phyloP scores from a whole-genome alignment of 2,329 filamentous ascomycete genomes.

The Purpureocillium lavendulum region DNA sequence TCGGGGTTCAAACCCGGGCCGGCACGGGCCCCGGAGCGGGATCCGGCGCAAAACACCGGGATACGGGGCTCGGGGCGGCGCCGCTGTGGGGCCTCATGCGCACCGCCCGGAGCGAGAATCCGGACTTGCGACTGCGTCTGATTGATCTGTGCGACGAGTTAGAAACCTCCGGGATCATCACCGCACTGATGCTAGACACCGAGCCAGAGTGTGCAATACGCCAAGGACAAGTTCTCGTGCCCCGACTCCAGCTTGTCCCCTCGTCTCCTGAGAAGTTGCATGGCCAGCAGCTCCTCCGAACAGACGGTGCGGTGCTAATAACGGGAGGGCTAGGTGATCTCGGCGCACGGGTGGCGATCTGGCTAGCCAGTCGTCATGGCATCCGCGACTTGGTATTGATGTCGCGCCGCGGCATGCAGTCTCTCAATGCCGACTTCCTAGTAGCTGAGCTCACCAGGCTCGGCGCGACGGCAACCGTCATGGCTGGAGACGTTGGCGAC shows the following conservation, averaged over 20 bases:
- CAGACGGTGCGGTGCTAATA: conserved; percentile 9
- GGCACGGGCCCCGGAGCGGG: too few species aligned
- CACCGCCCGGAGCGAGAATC: conserved; percentile 9
- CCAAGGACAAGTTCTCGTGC: conserved; percentile 5
- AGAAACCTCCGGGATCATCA: background rate
- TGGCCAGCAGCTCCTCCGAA: conserved; percentile 1
- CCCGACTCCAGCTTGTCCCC: conserved; percentile 4
- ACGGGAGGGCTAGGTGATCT: conserved; percentile 10
- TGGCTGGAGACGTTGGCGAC: conserved; percentile 7
- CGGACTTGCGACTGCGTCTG: conserved; percentile 8
- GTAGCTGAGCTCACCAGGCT: conserved; percentile 6
- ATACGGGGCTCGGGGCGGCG: conserved; percentile 2
- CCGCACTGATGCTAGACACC: background rate
- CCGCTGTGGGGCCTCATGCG: conserved; percentile 11
- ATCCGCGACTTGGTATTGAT: conserved; percentile 8
- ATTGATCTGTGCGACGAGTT: conserved; percentile 5
- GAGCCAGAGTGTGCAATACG: conserved; percentile 10
- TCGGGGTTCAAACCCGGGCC: too few species aligned
- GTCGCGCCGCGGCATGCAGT: conserved; percentile 6
- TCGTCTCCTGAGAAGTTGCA: background rate
- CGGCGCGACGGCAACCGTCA: conserved; percentile 6
- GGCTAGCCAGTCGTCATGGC: conserved; percentile 5
- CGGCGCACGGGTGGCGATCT: conserved; percentile 7
- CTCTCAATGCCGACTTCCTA: conserved; percentile 3
- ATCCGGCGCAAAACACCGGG: conserved; percentile 2